These are phyloP conservation scores for Capsicum rhomboideum DNA, from an alignment of 257 asterid genomes.

Conservation along the genomic window DNA sequence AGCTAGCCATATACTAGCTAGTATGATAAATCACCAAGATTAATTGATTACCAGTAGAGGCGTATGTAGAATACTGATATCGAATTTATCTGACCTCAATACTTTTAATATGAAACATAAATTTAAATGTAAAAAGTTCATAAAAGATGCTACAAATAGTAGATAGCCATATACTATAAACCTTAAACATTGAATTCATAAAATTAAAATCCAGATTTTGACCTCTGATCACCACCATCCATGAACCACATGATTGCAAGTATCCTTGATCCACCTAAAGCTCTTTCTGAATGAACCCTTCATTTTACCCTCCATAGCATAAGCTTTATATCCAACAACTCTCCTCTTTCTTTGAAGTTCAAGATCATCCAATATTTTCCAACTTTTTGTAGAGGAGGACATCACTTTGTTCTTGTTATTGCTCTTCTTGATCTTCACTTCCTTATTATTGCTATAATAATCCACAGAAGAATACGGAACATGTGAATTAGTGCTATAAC, in stretches of 20 bases:
- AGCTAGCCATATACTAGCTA: neutral
- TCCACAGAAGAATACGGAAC: constrained; percentile 7
- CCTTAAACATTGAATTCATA: neutral
- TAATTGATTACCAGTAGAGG: neutral
- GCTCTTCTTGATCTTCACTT: constrained; percentile 35
- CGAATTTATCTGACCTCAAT: too few relatives aligned
- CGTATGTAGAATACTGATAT: too few relatives aligned
- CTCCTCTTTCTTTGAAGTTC: constrained; percentile 78
- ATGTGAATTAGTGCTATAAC: constrained; percentile 53
- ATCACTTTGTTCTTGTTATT: constrained; percentile 28
- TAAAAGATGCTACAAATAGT: too few relatives aligned
- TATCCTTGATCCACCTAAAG: constrained; percentile 69
- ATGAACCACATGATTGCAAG: constrained; percentile 49
- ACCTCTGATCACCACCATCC: constrained; percentile 37
- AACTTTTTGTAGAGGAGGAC: constrained; percentile 20
- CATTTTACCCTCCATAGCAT: constrained; percentile 54
- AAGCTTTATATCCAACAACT: constrained; percentile 60
- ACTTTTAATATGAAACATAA: too few relatives aligned
- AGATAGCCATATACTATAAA: too few relatives aligned
- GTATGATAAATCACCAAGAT: neutral
- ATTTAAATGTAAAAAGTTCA: too few relatives aligned
- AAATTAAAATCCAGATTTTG: neutral
- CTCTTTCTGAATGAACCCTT: constrained; percentile 67
- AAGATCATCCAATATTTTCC: constrained; percentile 46
- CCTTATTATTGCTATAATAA: constrained; percentile 5